phyloP scores from a whole-genome alignment of 2,329 filamentous ascomycete genomes.

The Venturia asperata region DNA sequence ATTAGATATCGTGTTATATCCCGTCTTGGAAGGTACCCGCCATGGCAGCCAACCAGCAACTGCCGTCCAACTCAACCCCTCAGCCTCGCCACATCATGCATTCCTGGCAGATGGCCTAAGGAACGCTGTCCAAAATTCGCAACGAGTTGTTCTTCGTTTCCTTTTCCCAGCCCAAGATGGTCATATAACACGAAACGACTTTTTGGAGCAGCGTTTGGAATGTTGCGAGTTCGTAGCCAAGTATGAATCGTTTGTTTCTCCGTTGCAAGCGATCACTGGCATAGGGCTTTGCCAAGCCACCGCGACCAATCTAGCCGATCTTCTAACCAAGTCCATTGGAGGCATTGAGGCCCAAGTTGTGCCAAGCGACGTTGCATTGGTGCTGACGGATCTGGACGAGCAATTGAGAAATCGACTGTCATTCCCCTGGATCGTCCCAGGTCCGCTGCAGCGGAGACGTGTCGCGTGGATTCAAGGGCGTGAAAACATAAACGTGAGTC shows the following conservation, averaged over 20 bases:
- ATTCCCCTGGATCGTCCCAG: constrained; percentile 1
- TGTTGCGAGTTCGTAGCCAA: neutral
- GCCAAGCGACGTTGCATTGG: neutral
- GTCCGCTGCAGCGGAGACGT: constrained; percentile 11
- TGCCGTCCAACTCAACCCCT: neutral
- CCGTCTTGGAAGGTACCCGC: neutral
- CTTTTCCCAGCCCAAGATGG: constrained; percentile 11
- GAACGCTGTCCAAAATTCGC: neutral
- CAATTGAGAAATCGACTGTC: neutral
- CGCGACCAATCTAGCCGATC: neutral
- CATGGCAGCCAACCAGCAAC: neutral
- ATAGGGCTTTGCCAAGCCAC: neutral
- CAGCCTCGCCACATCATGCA: neutral
- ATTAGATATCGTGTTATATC: neutral
- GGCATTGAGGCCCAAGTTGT: neutral
- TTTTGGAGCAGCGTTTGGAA: constrained; percentile 14
- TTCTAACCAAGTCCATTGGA: constrained; percentile 1
- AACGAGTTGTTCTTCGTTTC: neutral
- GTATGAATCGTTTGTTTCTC: neutral
- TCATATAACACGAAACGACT: neutral
- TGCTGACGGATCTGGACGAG: neutral
- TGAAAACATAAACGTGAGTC: neutral
- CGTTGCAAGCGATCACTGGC: neutral
- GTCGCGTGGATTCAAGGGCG: constrained; percentile 12
- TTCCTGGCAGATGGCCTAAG: neutral